These are phyloP conservation scores for Epichloe hybrida DNA, from an alignment of 2,329 filamentous ascomycete genomes.

Conservation along the genomic window DNA sequence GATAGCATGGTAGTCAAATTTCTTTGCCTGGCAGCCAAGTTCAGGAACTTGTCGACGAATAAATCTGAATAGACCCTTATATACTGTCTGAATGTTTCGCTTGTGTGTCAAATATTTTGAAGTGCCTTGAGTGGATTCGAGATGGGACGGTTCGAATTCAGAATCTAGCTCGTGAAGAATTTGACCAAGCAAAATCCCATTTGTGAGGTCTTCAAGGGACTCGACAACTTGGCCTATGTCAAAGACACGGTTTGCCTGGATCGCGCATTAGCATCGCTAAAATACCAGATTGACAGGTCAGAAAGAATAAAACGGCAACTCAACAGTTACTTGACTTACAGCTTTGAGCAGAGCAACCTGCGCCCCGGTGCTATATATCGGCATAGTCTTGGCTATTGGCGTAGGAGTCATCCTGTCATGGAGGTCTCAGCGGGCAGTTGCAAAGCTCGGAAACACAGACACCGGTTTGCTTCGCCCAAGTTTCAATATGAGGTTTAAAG, in stretches of 20 bases:
- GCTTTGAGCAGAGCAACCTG: conserved; percentile 44
- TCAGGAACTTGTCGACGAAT: conserved; percentile 39
- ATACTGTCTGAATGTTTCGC: conserved; percentile 39
- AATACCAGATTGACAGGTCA: conserved; percentile 1
- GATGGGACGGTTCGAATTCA: conserved; percentile 40
- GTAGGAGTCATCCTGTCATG: not conserved
- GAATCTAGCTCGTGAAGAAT: conserved; percentile 45
- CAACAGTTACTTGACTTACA: conserved; percentile 22
- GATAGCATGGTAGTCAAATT: conserved; percentile 43
- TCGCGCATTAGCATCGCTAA: conserved; percentile 1
- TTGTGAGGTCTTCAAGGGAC: conserved; percentile 37
- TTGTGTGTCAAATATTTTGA: conserved; percentile 34
- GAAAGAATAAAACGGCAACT: not conserved
- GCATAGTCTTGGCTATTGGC: conserved; percentile 16
- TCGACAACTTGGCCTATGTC: conserved; percentile 31
- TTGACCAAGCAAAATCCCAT: conserved; percentile 40
- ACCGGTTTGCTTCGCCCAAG: not conserved
- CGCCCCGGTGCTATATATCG: conserved; percentile 26
- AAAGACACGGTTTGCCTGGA: conserved; percentile 26
- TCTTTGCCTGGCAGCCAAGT: conserved; percentile 37
- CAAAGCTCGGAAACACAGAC: not conserved
- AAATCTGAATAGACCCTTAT: conserved; percentile 41
- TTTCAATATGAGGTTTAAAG: not conserved
- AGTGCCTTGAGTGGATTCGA: conserved; percentile 32
- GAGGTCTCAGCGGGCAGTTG: not conserved